A percentile compares a stretch with the other conserved stretches of the same genome.
phyloP scores from a whole-genome alignment of 208 protist species.

The Leishmania gerbilli region DNA sequence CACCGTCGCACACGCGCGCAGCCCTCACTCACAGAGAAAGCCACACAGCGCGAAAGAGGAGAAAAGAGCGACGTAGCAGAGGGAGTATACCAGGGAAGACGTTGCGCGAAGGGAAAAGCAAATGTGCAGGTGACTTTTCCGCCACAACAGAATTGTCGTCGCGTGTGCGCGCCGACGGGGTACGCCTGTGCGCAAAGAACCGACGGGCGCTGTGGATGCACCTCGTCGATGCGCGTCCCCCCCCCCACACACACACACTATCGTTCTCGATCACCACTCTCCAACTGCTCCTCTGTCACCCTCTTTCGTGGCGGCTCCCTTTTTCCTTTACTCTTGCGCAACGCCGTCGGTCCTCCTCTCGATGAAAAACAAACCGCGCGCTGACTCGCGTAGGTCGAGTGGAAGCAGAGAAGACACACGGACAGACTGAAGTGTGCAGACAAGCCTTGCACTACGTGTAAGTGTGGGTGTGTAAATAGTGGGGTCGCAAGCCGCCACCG shows the following conservation, averaged over 20 bases:
- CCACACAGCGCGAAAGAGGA: background rate
- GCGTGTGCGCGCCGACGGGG: background rate
- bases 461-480: background rate
- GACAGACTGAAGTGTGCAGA: background rate
- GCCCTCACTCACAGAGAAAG: background rate
- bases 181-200: background rate
- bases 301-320: background rate
- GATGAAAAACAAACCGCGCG: background rate
- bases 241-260: background rate
- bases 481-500: background rate
- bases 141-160: background rate
- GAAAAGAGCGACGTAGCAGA: background rate
- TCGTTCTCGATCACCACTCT: background rate
- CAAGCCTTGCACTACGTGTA: background rate
- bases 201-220: background rate
- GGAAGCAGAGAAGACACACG: background rate
- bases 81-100: background rate
- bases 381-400: background rate
- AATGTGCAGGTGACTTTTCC: background rate
- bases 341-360: background rate
- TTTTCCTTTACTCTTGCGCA: background rate
- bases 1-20: background rate
- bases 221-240: background rate
- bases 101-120: background rate
- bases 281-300: background rate